Conservation (phyloP, 345 rosid genomes). For the Lenwebbia sp. region DNA sequence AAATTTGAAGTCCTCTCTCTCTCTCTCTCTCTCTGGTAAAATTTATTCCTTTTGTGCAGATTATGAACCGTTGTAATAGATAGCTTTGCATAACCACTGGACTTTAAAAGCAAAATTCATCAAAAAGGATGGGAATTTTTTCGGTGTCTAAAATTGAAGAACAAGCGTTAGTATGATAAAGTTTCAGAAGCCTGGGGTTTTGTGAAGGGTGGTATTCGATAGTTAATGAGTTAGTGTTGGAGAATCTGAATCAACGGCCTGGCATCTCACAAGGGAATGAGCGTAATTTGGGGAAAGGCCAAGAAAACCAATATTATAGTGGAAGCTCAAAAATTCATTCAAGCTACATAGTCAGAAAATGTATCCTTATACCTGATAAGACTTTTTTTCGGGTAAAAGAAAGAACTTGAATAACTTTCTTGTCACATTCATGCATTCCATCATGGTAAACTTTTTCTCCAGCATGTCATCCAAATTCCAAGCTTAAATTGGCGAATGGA, state of each 20-base stretch:
- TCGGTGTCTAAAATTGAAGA: background rate
- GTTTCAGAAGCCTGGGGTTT: background rate
- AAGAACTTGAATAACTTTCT: background rate
- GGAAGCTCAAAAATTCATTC: background rate
- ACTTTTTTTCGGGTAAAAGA: background rate
- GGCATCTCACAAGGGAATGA: background rate
- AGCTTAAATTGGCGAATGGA: background rate
- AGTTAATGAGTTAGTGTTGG: background rate
- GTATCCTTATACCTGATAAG: background rate
- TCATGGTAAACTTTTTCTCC: background rate
- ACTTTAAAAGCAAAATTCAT: background rate
- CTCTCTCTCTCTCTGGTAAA: background rate
- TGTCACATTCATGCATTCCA: background rate
- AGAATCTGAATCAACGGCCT: background rate
- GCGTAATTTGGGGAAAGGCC: background rate
- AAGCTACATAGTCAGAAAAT: background rate
- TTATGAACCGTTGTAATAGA: no score
- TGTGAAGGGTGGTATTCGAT: background rate
- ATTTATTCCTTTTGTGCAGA: background rate
- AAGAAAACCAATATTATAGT: background rate
- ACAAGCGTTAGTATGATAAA: background rate
- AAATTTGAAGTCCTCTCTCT: background rate
- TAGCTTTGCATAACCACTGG: background rate
- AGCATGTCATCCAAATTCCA: background rate
- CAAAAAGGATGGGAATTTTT: background rate